A percentile compares a stretch with the other conserved stretches of the same genome.
Evolutionary conservation across 768 basidiomycete species (phyloP).

Genomic region (Hysterangium stoloniferum): DNA sequence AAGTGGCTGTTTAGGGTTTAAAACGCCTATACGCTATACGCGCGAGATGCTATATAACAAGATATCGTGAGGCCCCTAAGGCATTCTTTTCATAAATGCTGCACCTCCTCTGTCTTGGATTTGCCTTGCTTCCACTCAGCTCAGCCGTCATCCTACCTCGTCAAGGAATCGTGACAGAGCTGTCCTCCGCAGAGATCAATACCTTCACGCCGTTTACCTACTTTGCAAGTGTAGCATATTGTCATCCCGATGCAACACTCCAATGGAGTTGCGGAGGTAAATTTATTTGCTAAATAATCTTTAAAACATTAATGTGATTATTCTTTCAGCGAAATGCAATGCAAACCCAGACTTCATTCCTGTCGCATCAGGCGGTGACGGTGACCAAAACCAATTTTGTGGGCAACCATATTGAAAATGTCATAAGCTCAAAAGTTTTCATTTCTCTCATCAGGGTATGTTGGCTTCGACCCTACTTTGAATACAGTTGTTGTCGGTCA

Average conservation of each 20-base stretch:
- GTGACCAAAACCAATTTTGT: slow-evolving; percentile 36
- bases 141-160: too few species aligned
- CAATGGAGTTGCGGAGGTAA: slow-evolving; percentile 25
- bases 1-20: too few species aligned
- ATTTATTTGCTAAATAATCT: too few species aligned
- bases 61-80: too few species aligned
- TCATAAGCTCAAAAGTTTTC: not conserved
- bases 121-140: too few species aligned
- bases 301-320: too few species aligned
- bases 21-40: too few species aligned
- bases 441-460: slow-evolving; percentile 34
- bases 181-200: slow-evolving; percentile 2
- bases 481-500: slow-evolving; percentile 31
- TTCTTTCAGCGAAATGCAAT: slow-evolving; percentile 33
- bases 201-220: slow-evolving; percentile 23
- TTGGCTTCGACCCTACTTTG: slow-evolving; percentile 40
- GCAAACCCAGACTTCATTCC: slow-evolving; percentile 43
- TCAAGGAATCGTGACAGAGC: too few species aligned
- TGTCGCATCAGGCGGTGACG: slow-evolving; percentile 42
- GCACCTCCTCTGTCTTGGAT: too few species aligned
- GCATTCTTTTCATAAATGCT: too few species aligned
- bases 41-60: too few species aligned
- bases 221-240: slow-evolving; percentile 28
- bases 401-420: slow-evolving; percentile 2
- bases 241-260: slow-evolving; percentile 19